phyloP scores from a whole-genome alignment of 352 stramenopile genomes.

The Phytopythium kandeliae region DNA sequence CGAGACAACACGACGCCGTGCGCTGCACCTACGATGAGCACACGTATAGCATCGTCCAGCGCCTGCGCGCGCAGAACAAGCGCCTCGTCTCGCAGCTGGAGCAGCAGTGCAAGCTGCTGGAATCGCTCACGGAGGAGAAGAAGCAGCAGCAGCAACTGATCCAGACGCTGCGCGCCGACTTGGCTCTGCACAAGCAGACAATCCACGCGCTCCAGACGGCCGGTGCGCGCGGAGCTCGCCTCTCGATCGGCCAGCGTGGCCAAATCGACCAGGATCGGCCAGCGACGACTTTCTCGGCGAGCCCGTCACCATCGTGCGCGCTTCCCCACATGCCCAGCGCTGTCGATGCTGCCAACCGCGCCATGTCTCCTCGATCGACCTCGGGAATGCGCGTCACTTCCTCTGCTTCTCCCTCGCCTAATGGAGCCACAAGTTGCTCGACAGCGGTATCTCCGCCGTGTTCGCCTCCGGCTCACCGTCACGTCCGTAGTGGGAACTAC shows the following conservation, averaged over 20 bases:
- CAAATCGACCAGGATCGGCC: neutral
- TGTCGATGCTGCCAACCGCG: neutral
- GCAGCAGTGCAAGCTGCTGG: slow-evolving; percentile 42
- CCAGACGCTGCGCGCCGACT: slow-evolving; percentile 31
- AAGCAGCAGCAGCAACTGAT: slow-evolving; percentile 36
- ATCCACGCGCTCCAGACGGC: slow-evolving; percentile 21
- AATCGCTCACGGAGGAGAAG: slow-evolving; percentile 42
- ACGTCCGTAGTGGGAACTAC: neutral
- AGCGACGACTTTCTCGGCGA: neutral
- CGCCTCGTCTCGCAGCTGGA: slow-evolving; percentile 36
- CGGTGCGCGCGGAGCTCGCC: neutral
- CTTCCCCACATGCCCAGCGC: neutral
- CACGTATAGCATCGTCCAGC: slow-evolving; percentile 48
- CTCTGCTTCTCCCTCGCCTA: neutral
- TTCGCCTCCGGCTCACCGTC: neutral
- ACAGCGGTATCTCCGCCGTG: neutral
- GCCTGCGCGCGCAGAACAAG: slow-evolving; percentile 44
- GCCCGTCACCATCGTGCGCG: neutral
- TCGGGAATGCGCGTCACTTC: neutral
- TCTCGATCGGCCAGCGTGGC: neutral
- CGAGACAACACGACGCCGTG: neutral
- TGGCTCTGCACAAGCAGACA: slow-evolving; percentile 45
- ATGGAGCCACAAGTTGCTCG: neutral
- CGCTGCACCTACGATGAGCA: slow-evolving; percentile 37
- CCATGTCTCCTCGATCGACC: neutral